These are phyloP conservation scores for Phytophthora ramorum DNA, from an alignment of 352 stramenopile genomes.

Conservation along the genomic window DNA sequence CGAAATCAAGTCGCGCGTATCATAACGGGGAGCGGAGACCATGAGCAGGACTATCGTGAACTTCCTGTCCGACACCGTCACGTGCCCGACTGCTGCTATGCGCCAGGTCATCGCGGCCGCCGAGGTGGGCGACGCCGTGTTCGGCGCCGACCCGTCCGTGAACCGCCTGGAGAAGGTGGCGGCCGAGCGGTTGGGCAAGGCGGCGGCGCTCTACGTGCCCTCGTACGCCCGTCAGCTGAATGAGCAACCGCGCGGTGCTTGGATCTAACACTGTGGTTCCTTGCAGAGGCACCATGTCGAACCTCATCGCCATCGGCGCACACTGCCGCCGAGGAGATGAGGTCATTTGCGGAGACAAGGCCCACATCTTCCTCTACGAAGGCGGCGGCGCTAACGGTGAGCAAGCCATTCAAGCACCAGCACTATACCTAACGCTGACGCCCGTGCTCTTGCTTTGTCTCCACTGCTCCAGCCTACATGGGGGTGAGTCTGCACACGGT, in stretches of 20 bases:
- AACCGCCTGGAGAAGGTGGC: constrained; percentile 92
- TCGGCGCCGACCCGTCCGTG: constrained; percentile 93
- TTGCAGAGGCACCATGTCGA: constrained; percentile 96
- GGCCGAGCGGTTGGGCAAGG: constrained; percentile 95
- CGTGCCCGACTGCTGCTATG: constrained; percentile 92
- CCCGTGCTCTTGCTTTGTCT: not conserved
- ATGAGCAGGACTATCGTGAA: constrained; percentile 74
- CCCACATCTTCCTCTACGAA: constrained; percentile 98
- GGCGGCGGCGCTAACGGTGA: constrained; percentile 87
- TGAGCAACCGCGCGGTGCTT: not conserved
- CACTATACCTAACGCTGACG: constrained; percentile 2
- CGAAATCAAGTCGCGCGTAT: constrained; percentile 15
- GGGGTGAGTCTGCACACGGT: constrained; percentile 91
- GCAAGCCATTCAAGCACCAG: constrained; percentile 4
- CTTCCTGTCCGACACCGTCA: constrained; percentile 98
- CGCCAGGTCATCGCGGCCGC: constrained; percentile 88
- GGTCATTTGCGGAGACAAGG: constrained; percentile 95
- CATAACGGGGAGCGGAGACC: constrained; percentile 1
- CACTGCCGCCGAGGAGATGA: constrained; percentile 94
- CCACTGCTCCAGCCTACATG: constrained; percentile 69
- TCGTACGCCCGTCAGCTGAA: constrained; percentile 61
- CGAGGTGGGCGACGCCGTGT: constrained; percentile 81
- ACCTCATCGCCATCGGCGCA: constrained; percentile 94
- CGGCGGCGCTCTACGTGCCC: constrained; percentile 95
- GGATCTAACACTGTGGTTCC: constrained; percentile 11